phyloP scores from a whole-genome alignment of 139 green algal genomes.

The Coelastrella sp. region DNA sequence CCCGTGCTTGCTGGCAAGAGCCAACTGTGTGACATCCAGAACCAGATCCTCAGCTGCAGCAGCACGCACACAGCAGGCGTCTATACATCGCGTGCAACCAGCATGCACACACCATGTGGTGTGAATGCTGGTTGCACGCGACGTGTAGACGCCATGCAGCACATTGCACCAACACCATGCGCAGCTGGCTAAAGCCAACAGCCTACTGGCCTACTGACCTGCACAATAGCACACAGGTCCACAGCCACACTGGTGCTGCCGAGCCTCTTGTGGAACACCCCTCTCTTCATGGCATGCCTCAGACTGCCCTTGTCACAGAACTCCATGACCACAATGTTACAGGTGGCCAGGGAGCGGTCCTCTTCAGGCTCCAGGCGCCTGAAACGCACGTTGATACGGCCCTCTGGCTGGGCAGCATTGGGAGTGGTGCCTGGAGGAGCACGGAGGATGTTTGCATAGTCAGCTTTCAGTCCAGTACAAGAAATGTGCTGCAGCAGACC shows the following conservation, averaged over 20 bases:
- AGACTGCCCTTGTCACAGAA: slow-evolving; percentile 65
- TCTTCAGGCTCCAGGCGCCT: slow-evolving; percentile 66
- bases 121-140: background rate
- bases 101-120: too few species aligned
- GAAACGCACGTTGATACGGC: slow-evolving; percentile 71
- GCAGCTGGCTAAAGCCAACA: too few species aligned
- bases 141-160: background rate
- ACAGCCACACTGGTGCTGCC: slow-evolving; percentile 68
- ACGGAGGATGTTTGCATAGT: background rate
- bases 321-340: slow-evolving; percentile 71
- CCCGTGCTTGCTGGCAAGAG: background rate
- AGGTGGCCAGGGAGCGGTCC: slow-evolving; percentile 67
- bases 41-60: too few species aligned
- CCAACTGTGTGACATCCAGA: too few species aligned
- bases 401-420: slow-evolving; percentile 42
- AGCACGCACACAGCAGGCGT: too few species aligned
- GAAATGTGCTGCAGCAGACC: too few species aligned
- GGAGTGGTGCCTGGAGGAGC: slow-evolving; percentile 44
- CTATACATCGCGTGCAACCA: background rate
- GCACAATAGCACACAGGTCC: slow-evolving; percentile 71
- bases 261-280: slow-evolving; percentile 73
- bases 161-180: background rate
- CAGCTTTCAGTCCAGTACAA: background rate
- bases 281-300: slow-evolving; percentile 71
- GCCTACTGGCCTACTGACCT: slow-evolving; percentile 37